Conservation (phyloP, 805 yeast species). For the Kodamaea lidongshanica region DNA sequence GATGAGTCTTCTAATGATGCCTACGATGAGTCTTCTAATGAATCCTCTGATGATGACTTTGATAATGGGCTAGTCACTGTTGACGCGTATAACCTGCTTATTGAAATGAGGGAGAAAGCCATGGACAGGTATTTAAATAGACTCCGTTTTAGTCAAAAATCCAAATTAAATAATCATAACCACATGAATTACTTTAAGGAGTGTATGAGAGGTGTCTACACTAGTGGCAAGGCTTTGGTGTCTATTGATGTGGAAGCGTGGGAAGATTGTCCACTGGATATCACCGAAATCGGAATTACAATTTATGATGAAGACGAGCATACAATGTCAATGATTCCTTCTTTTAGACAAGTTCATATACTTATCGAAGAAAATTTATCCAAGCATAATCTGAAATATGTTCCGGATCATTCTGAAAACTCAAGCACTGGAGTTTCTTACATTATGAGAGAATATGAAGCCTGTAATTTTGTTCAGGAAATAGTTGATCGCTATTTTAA, state of each 20-base stretch:
- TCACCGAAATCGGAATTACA: constrained; percentile 55
- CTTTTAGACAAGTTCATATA: constrained; percentile 36
- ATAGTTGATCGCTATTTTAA: constrained; percentile 40
- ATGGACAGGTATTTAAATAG: too few species aligned
- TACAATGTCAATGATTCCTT: constrained; percentile 31
- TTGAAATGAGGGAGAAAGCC: too few species aligned
- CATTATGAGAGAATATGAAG: constrained; percentile 31
- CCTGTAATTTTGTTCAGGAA: constrained; percentile 34
- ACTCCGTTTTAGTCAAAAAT: too few species aligned
- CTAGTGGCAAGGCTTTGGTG: constrained; percentile 22
- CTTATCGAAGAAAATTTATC: constrained; percentile 39
- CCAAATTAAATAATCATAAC: too few species aligned
- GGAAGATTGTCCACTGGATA: constrained; percentile 35
- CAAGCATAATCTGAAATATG: constrained; percentile 46
- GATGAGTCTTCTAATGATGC: too few species aligned
- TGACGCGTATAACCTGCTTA: too few species aligned
- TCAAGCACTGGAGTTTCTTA: constrained; percentile 47
- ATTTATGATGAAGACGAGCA: constrained; percentile 51
- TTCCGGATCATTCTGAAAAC: constrained; percentile 47
- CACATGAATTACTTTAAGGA: constrained; percentile 6
- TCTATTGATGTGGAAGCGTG: constrained; percentile 54
- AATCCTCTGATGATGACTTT: too few species aligned
- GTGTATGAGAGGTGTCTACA: constrained; percentile 18
- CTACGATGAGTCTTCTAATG: too few species aligned
- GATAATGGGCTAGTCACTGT: too few species aligned